Evolutionary conservation across 257 asterid species (phyloP), one percentile per base, ranked within the genome.

Genomic region (Fraxinus excelsior): DNA sequence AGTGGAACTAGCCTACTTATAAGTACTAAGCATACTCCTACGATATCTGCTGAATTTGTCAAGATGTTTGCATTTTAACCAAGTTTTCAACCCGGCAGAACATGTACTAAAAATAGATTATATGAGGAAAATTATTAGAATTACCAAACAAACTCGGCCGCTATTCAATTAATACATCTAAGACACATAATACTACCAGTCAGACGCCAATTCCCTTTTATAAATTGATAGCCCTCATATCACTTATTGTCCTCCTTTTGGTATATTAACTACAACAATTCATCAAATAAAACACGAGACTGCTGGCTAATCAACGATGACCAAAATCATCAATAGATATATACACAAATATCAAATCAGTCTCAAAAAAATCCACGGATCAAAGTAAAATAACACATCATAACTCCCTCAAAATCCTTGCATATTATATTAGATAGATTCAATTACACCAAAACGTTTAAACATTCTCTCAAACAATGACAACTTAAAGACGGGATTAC

Each of bases 401-500:
- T 75, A 7, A 19, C 0, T 62, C 68, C 68, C 34, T 62, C 32
- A 23, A 3, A 37, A 25, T 62, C 68, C 19, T 62, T 25, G 6
- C 4, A 62, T 16, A 62, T 25, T 62, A 25, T 3, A 62, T 62
- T 25, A 9, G 12, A 26, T 62, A 4, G 7, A 25, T 25, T 25
- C 19, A 62, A 62, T 60, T 25, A 10, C 16, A 62, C 25, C 19
- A 25, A 25, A 60, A 60, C 5, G 10, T 2, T 19, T 5, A 23
- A n/a, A 60, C 31, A 21, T 23, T 13, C 28, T 60, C 9, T 7
- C 49, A 18, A 18, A 18, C 32, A 49, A 60, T 11, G 25, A 23
- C 25, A 25, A 74, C 32, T 35, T 10, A 66, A 49, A 37, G 5
- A 37, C 5, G 35, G 35, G 58, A 8, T 21, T 71, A 77, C 91